Percentiles rank a stretch among this genome's conserved stretches.
phyloP scores from a whole-genome alignment of 805 yeast species.

The Kuraishia cidri region DNA sequence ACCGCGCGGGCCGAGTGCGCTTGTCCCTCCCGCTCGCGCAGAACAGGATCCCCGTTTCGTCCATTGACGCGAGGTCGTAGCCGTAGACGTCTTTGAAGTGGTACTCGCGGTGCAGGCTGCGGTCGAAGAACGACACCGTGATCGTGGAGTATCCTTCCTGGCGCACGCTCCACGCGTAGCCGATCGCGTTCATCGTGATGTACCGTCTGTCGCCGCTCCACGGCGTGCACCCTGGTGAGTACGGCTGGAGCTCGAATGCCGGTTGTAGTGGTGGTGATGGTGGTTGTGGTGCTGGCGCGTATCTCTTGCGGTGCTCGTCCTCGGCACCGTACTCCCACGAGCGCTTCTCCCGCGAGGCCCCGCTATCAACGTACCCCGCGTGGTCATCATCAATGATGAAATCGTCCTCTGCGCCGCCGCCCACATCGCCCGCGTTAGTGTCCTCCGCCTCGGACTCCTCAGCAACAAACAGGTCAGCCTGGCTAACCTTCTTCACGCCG shows the following conservation, averaged over 20 bases:
- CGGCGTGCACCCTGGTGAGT: slow-evolving; percentile 86
- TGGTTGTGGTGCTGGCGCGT: not conserved
- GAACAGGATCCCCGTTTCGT: slow-evolving; percentile 55
- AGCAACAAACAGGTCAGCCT: slow-evolving; percentile 6
- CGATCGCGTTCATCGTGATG: slow-evolving; percentile 70
- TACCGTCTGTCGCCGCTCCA: slow-evolving; percentile 66
- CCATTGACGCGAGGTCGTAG: slow-evolving; percentile 71
- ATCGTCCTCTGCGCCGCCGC: slow-evolving; percentile 28
- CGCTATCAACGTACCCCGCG: slow-evolving; percentile 35
- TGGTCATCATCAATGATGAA: slow-evolving; percentile 61
- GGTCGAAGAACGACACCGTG: slow-evolving; percentile 85
- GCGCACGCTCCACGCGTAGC: slow-evolving; percentile 74
- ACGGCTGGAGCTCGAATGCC: slow-evolving; percentile 41
- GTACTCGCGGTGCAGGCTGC: slow-evolving; percentile 66
- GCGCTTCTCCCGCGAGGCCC: no score
- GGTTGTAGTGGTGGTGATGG: slow-evolving; percentile 3
- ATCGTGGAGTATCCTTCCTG: slow-evolving; percentile 54
- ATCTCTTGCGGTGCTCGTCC: slow-evolving; percentile 5
- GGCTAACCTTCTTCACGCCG: slow-evolving; percentile 1
- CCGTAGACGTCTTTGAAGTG: slow-evolving; percentile 72
- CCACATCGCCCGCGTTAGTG: slow-evolving; percentile 12
- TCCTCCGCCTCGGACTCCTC: slow-evolving; percentile 10
- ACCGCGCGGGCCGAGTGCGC: slow-evolving; percentile 3
- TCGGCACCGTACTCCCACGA: not conserved
- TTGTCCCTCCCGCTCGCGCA: slow-evolving; percentile 30